Base-by-base conservation (phyloP, 108 stramenopile genomes). In the Pseudonitzschia multiseries region DNA sequence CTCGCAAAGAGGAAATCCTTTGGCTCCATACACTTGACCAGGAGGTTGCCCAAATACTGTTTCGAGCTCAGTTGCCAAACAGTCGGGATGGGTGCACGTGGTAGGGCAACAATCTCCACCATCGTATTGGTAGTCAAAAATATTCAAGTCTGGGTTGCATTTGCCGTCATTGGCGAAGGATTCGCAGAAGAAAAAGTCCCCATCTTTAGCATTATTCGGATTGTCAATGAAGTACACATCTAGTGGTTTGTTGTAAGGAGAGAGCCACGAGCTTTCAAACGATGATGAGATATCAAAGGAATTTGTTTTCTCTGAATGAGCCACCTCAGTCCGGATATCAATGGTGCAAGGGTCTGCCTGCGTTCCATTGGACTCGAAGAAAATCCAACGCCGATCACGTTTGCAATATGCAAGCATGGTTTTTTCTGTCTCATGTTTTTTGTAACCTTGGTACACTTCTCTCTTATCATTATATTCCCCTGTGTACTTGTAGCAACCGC, bases 91-190 rank as follows among this genome's bases (percentile, higher is more conserved):
- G 21, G 54, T 56, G 24, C 54, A 56, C 24, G 54, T 56, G 10
- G 54, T 26, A 56, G 54, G 2, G 26, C 54, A 56, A 22, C 54
- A 56, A 56, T 56, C 54, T 26, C 54, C 54, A 56, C 54, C 54
- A 56, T 56, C 54, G 24, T 26, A 56, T 26, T 56, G 2, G 54
- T 56, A 56, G 26, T 56, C 54, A 56, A 56, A 26, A 26, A 20
- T 26, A 24, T 56, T 56, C 54, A 56, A 56, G 0, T 10, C 54
- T 56, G 2, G 2, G 54, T 56, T 20, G 26, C 54, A 56, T 26
- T 26, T 56, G 9, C 54, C 54, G 20, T 56, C 54, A 26, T 26
- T 26, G 24, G 26, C 24, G 22, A 56, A 20, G 0, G 54, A 56
- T 13, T 26, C 54, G 20, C 54, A 56, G 13, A 24, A 2, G 10